Conservation (phyloP, 2,329 filamentous ascomycete genomes). For the Leptographium lundbergii region DNA sequence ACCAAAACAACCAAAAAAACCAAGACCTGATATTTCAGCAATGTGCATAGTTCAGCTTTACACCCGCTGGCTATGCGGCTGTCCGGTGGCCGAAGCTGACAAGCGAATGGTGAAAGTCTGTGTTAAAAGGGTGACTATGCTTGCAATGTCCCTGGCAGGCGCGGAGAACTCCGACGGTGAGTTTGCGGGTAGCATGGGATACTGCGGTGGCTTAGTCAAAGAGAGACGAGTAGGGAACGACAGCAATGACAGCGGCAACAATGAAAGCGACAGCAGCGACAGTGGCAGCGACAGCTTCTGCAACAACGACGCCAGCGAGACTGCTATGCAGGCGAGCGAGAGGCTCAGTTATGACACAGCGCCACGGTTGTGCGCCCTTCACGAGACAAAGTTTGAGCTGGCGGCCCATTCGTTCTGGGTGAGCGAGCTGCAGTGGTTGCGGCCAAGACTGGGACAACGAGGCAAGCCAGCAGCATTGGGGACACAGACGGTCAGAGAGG, state of each 20-base stretch:
- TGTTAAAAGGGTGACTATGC: background rate
- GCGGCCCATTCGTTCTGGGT: constrained; percentile 3
- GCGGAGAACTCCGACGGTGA: background rate
- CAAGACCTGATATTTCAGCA: background rate
- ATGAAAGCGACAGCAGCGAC: background rate
- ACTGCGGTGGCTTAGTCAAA: background rate
- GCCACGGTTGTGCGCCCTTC: constrained; percentile 5
- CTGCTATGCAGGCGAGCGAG: background rate
- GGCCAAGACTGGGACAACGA: background rate
- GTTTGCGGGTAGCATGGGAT: too few relatives aligned
- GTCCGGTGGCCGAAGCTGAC: background rate
- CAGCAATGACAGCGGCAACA: background rate
- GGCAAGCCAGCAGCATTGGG: background rate
- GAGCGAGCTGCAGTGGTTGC: constrained; percentile 9
- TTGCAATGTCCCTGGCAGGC: background rate
- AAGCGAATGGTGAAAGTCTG: constrained; percentile 1
- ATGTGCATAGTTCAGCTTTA: constrained; percentile 6
- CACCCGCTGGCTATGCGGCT: constrained; percentile 6
- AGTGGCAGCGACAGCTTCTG: background rate
- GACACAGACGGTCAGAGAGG: background rate
- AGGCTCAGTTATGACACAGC: background rate
- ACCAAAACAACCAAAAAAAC: background rate
- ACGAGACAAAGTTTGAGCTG: constrained; percentile 5
- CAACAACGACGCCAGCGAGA: background rate
- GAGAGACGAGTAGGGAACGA: too few relatives aligned